Evolutionary conservation across 2,329 filamentous ascomycete species (phyloP), one percentile per base, ranked within the genome.

Genomic region (Ophiostoma triangulosporum): DNA sequence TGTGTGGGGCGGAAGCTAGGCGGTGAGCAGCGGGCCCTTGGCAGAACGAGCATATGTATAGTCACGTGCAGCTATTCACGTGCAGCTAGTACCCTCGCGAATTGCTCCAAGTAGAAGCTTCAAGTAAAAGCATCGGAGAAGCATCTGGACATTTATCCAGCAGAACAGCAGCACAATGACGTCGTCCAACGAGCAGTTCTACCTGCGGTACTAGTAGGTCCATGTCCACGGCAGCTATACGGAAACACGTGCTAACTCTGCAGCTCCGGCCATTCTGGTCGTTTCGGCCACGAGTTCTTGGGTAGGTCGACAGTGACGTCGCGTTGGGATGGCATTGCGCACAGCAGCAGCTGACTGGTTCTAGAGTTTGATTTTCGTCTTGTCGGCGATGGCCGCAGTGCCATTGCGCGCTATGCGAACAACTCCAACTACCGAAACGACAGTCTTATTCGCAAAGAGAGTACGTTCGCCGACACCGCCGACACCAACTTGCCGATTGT

Each of bases 341-440:
- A 11, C n/a, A 14, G 8, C 27, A 32, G 29, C 20, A 24, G 17
- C 29, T 33, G 17, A 48, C 17, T n/a, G 17, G 15, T 31, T 12
- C 5, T 15, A 97, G 91, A 98, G 69, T 98, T 98, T 68, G 93
- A 98, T 68, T 93, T 98, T 64, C 81, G 91, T 54, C 88, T 89
- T 24, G 80, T 97, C 46, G 88, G 88, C 53, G 93, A 98, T 67
- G 93, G 93, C 51, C 82, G 88, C 57, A 96, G 90, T 66, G 93
- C 93, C 7, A 87, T 93, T 51, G 89, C 91, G 31, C 84, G 93
- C 70, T 98, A 98, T 71, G 93, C 93, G 59, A 98, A 98, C 76
- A 98, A 98, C 70, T 97, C 91, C 55, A 98, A 98, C 72, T 98
- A 98, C 72, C 84, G 93, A 64, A 98, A 98, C 70, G 93, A 98